These are phyloP conservation scores for Themeda triandra DNA, from an alignment of 176 grass and related monocot genomes.

Conservation along the genomic window DNA sequence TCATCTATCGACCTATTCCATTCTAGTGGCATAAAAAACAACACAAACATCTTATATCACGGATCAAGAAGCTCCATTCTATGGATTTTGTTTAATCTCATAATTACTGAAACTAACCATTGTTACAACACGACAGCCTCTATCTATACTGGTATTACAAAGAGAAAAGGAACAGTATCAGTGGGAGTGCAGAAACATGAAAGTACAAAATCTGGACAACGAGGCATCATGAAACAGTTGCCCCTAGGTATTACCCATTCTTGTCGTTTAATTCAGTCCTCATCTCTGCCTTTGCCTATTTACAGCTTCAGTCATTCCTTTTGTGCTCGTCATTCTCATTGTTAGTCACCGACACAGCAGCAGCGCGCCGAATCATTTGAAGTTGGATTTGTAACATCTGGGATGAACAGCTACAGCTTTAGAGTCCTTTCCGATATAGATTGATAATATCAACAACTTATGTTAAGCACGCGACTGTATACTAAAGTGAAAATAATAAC, in stretches of 20 bases:
- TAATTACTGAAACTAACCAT: not conserved
- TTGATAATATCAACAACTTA: not conserved
- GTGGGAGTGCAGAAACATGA: not conserved
- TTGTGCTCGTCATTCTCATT: slow-evolving; percentile 30
- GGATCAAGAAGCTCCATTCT: not conserved
- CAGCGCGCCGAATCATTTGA: slow-evolving; percentile 53
- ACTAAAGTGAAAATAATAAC: not conserved
- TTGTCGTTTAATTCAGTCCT: not conserved
- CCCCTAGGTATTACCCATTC: slow-evolving; percentile 19
- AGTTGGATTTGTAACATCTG: slow-evolving; percentile 69
- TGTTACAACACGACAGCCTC: slow-evolving; percentile 23
- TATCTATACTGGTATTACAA: not conserved
- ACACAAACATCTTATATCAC: not conserved
- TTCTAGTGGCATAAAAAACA: not conserved
- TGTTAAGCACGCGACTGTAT: not conserved
- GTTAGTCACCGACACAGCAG: not conserved
- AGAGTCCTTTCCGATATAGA: not conserved
- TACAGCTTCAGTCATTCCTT: slow-evolving; percentile 31
- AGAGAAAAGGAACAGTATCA: not conserved
- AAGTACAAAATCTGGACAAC: slow-evolving; percentile 23
- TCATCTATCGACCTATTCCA: not conserved
- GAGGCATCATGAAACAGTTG: slow-evolving; percentile 12
- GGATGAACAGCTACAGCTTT: slow-evolving; percentile 1
- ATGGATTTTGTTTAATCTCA: slow-evolving; percentile 13
- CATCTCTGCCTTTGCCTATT: slow-evolving; percentile 27